phyloP scores from a whole-genome alignment of 768 basidiomycete genomes.

The Lyophyllum shimeji region DNA sequence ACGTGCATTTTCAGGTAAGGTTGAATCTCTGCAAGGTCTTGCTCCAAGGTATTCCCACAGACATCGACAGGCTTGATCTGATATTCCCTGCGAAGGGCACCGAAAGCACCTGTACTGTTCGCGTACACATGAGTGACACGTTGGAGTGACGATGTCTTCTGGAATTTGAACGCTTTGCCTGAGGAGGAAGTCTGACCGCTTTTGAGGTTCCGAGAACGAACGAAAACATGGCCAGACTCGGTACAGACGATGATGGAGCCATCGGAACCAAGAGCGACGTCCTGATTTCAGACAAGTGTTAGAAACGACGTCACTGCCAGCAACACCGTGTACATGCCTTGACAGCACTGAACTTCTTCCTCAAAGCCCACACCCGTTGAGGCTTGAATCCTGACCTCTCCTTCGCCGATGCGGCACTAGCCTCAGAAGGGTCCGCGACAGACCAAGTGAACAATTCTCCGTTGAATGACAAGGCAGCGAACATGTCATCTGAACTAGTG shows the following conservation, averaged over 20 bases:
- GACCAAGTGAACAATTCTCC: slow-evolving; percentile 93
- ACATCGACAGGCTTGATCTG: slow-evolving; percentile 54
- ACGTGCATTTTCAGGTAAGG: slow-evolving; percentile 51
- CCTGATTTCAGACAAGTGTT: slow-evolving; percentile 38
- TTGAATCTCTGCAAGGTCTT: slow-evolving; percentile 65
- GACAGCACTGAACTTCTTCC: slow-evolving; percentile 85
- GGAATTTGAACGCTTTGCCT: slow-evolving; percentile 70
- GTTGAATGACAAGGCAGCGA: slow-evolving; percentile 79
- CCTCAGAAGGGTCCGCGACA: slow-evolving; percentile 33
- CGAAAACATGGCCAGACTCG: slow-evolving; percentile 90
- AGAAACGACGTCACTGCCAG: not conserved
- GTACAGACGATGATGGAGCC: slow-evolving; percentile 92
- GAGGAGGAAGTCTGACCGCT: slow-evolving; percentile 22
- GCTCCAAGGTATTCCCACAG: slow-evolving; percentile 53
- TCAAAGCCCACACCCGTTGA: slow-evolving; percentile 87
- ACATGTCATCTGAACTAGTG: slow-evolving; percentile 71
- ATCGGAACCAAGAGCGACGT: slow-evolving; percentile 86
- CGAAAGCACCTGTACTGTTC: slow-evolving; percentile 87
- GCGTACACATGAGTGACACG: slow-evolving; percentile 83
- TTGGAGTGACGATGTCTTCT: slow-evolving; percentile 78
- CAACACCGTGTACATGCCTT: slow-evolving; percentile 41
- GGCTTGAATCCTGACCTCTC: slow-evolving; percentile 59
- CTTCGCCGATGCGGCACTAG: slow-evolving; percentile 28
- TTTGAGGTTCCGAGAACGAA: slow-evolving; percentile 62
- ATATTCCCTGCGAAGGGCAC: slow-evolving; percentile 77